Evolutionary conservation across 352 stramenopile genomes (phyloP), one percentile per base, ranked within the genome.

Genomic region (Hyaloperonospora arabidopsidis): DNA sequence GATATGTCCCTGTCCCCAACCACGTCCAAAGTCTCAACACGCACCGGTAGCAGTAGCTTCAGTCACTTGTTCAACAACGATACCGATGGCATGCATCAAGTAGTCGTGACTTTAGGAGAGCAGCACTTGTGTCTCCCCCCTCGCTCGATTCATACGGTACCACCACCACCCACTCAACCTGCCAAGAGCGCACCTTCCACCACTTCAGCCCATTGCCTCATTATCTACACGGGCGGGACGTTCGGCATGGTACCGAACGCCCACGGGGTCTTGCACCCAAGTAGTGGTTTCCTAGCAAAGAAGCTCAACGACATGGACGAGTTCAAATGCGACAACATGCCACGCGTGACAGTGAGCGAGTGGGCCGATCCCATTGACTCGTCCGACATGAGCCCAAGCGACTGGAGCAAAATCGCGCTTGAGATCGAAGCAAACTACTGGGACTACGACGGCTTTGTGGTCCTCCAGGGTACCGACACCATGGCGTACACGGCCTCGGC

Each of bases 401-500:
- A 99, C 74, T 99, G 96, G 96, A 72, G 66, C 0, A 64, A 60
- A 25, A 93, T 98, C 38, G 95, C 91, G n/a, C 68, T 63, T 18
- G 90, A 98, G 65, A 98, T 98, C 47, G 89, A 96, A 61, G 72
- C 75, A 39, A 79, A 95, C 34, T 98, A 98, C 81, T 89, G 89
- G 70, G 72, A 97, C 64, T 98, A 97, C 52, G 85, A 98, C 57
- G 93, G 93, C 35, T 99, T 99, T 64, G 95, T 99, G 25, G 87
- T 99, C 38, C 76, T 98, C 14, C 95, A 96, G 67, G 96, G 96
- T 43, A 99, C 96, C 0, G 96, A 99, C 71, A 99, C 96, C 0
- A 98, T 99, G 95, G 94, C 95, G 8, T 99, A 98, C 76, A 89
- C 87, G 39, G 89, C 95, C 5, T 96, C 86, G 29, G 95, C 95